Percentiles rank a stretch among this genome's conserved stretches.
Conservation (phyloP, 225 moss, liverwort and hornwort genomes). For the Climacium dendroides region DNA sequence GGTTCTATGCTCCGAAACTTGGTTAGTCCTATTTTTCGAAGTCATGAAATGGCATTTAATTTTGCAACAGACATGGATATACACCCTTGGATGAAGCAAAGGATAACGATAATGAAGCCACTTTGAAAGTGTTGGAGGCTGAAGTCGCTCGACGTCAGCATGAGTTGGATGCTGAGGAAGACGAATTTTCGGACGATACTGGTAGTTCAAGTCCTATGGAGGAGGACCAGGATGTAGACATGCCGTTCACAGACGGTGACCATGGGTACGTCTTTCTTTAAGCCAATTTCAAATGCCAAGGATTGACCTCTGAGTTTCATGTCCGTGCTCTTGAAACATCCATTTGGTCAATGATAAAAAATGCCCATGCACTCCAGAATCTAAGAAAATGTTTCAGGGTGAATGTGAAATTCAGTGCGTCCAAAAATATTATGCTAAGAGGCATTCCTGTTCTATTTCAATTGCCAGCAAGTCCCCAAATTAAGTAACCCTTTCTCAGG, state of each 20-base stretch:
- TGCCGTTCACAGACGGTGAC: slow-evolving; percentile 9
- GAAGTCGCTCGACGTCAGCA: slow-evolving; percentile 39
- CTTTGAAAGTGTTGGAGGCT: slow-evolving; percentile 59
- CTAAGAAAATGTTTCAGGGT: not conserved
- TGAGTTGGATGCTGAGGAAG: slow-evolving; percentile 11
- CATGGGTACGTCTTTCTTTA: not conserved
- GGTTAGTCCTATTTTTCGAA: not conserved
- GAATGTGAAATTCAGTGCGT: not conserved
- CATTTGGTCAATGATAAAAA: not conserved
- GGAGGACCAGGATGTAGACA: slow-evolving; percentile 11
- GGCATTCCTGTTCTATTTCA: not conserved
- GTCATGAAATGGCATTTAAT: not conserved
- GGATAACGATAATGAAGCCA: slow-evolving; percentile 46
- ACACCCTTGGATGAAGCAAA: slow-evolving; percentile 63
- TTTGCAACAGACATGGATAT: slow-evolving; percentile 49
- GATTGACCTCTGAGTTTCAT: not conserved
- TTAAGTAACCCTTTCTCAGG: not conserved
- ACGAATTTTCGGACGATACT: not conserved
- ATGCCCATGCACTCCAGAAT: not conserved
- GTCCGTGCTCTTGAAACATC: not conserved
- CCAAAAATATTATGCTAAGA: not conserved
- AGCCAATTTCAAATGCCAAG: not conserved
- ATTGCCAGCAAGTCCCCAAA: not conserved
- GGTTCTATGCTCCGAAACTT: not conserved
- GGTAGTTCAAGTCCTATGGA: slow-evolving; percentile 27